Base-by-base conservation (phyloP, 2,329 filamentous ascomycete species). In the Alternaria longipes region DNA sequence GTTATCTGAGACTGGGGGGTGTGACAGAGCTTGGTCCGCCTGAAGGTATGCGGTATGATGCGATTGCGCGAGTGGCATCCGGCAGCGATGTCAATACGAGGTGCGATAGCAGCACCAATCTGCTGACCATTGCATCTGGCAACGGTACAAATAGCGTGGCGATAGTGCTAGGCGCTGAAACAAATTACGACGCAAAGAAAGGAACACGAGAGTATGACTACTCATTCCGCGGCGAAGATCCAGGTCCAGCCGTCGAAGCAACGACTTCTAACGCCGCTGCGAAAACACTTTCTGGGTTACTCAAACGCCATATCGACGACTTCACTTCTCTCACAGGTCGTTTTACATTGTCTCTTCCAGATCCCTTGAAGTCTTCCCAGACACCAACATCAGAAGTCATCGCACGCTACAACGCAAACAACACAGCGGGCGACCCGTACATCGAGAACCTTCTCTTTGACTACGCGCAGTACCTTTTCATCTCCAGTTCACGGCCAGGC, bases 381-480 rank as follows among this genome's bases (percentile, higher is more conserved):
- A 64, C 77, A 8, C 81, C 84, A 53, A 84, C 81, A 2, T 65
- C 72, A 5, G 65, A 71, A 8, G 56, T 80, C 5, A 64, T 79
- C 45, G 62, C 62, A 5, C 62, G 71, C 14, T 80, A 80, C 50
- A 65, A 65, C 18, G 65, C 68, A 14, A 69, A 61, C 0, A 59
- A 64, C 18, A 66, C 59, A 0, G 56, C 62, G 1, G 80, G 83
- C 2, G 82, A 87, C 55, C 84, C 85, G 0, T 87, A 81, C 38
- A 72, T 89, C 2, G 84, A 87, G 52, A 79, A 76, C 3, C 74
- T 87, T 1, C 78, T 86, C 4, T 87, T 87, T 62, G 82, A 85
- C 63, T 86, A 84, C 50, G 81, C 81, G 5, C 81, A 84, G 7
- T 83, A 88, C 54, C 78, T 88, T 1, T 80, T 88, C 56, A 85